Evolutionary conservation across 805 yeast genomes (phyloP), one percentile per base, ranked within the genome.

Genomic region (Kockiozyma suomiensis): DNA sequence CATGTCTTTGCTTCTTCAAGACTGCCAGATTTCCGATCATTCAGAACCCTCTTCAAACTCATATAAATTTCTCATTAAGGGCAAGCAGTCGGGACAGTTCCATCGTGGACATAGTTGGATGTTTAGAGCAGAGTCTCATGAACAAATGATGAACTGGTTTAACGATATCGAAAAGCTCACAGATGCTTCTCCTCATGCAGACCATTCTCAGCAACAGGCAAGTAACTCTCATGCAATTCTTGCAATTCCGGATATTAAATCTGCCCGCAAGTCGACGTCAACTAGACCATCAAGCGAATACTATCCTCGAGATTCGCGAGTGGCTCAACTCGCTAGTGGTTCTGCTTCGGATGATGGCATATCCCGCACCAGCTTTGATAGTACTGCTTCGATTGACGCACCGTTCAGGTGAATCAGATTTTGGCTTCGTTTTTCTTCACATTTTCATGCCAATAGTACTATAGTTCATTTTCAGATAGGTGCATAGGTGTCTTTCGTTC

Each of bases 31-130:
- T 15, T 83, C 89, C 25, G 96, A 90, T 67, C 85, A 85, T 72
- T 56, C 62, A 15, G 68, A 64, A 12, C 23, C 63, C 2, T 42
- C 61, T 32, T 50, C 66, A 30, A 59, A 61, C 56, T 70, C 66
- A 41, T 74, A 72, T 69, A 91, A 91, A 75, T 94, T 93, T 74
- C 88, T 91, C 10, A 77, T 93, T 62, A 84, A 82, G 65, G 84
- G 91, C 17, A 89, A 87, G 69, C 85, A 86, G 64, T 83, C 85
- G 62, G 94, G 94, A 13, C 76, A 87, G 61, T 79, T 90, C 64
- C 86, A 85, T 63, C 81, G 90, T 69, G 89, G 90, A 45, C 97
- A 92, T 75, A 91, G 90, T 69, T 90, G 94, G 90, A 94, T 92
- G n/a, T 92, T 93, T 77, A 81, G 96, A 66, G 86, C 96, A n/a